These are phyloP conservation scores for Cupressus sempervirens DNA, from an alignment of 75 land plant species.

Conservation along the genomic window DNA sequence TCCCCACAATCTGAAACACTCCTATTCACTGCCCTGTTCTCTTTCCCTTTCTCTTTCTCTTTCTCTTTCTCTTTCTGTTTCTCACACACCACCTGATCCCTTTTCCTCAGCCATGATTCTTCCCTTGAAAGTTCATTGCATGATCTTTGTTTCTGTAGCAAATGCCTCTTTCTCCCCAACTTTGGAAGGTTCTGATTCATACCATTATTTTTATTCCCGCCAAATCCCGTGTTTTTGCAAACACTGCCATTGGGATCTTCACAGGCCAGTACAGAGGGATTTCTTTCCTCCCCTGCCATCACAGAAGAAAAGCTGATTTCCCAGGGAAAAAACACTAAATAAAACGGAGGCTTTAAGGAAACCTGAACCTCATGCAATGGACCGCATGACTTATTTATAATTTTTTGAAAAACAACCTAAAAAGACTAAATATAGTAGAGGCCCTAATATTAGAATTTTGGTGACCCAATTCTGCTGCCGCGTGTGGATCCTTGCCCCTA, in stretches of 20 bases:
- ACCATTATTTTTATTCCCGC: neutral
- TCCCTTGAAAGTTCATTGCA: neutral
- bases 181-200: neutral
- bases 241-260: neutral
- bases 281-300: neutral
- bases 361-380: neutral
- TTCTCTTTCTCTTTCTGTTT: too few relatives aligned
- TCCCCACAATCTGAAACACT: conserved; percentile 3
- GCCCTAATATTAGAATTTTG: neutral
- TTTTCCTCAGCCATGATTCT: conserved; percentile 7
- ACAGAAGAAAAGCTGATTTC: neutral
- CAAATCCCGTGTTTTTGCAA: neutral
- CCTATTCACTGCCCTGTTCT: neutral
- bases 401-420: neutral
- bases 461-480: neutral
- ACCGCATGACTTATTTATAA: neutral
- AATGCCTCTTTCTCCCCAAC: neutral
- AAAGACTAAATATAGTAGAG: neutral
- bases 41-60: too few relatives aligned
- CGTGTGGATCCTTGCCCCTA: neutral
- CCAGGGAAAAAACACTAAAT: neutral
- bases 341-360: neutral
- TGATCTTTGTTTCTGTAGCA: neutral
- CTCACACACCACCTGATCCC: neutral
- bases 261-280: neutral